Conservation (phyloP, 139 green algal species). For the Ulvella scutata region DNA sequence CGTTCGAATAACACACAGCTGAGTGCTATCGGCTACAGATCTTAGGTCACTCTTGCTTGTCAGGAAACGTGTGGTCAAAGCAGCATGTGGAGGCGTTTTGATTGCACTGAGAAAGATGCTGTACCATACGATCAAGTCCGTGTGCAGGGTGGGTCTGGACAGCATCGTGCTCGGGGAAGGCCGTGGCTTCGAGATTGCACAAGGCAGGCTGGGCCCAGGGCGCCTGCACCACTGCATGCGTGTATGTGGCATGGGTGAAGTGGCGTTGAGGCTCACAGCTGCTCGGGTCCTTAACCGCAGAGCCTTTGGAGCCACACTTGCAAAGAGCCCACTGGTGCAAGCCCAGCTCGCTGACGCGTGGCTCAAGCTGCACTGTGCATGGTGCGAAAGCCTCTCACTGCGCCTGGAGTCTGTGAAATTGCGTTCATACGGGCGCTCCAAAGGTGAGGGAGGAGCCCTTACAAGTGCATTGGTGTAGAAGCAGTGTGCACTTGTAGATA, state of each 20-base stretch:
- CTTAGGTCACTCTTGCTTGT: too few species aligned
- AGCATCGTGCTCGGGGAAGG: constrained; percentile 56
- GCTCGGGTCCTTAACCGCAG: constrained; percentile 24
- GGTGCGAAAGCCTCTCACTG: too few species aligned
- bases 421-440: too few species aligned
- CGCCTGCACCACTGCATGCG: constrained; percentile 99
- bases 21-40: too few species aligned
- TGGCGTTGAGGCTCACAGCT: constrained; percentile 50
- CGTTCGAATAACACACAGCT: too few species aligned
- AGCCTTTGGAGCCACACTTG: constrained; percentile 38
- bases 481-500: too few species aligned
- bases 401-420: too few species aligned
- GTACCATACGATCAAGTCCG: background rate
- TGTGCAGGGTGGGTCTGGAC: constrained; percentile 1
- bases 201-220: constrained; percentile 85
- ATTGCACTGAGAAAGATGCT: too few species aligned
- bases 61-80: too few species aligned
- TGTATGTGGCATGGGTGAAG: constrained; percentile 70
- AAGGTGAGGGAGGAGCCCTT: too few species aligned
- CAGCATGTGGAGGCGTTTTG: too few species aligned
- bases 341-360: background rate
- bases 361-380: background rate
- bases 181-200: constrained; percentile 95
- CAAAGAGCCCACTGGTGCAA: background rate
- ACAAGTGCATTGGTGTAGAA: too few species aligned